These are phyloP conservation scores for Microdochium bolleyi DNA, from an alignment of 2,329 filamentous ascomycete genomes.

Conservation along the genomic window DNA sequence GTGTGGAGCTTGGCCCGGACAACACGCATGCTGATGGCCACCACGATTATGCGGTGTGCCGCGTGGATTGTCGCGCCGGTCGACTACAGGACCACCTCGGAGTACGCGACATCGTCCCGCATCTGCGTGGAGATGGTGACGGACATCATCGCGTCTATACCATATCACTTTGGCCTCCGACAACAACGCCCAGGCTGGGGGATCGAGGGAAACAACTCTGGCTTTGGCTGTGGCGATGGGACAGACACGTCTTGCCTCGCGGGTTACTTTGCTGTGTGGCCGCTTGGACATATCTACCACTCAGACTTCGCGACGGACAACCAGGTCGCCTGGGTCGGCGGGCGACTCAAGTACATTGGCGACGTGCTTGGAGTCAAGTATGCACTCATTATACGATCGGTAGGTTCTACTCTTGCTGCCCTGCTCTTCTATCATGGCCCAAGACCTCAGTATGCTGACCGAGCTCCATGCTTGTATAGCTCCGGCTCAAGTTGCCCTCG, in stretches of 20 bases:
- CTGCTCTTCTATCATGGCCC: background rate
- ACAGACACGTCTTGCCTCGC: conserved; percentile 43
- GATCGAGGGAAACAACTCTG: conserved; percentile 28
- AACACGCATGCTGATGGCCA: conserved; percentile 45
- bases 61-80: conserved; percentile 53
- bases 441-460: background rate
- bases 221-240: conserved; percentile 42
- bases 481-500: background rate
- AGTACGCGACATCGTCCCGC: conserved; percentile 48
- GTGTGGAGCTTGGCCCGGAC: conserved; percentile 49
- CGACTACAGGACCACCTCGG: conserved; percentile 54
- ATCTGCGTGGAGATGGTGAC: conserved; percentile 44
- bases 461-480: background rate
- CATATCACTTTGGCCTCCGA: conserved; percentile 54
- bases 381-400: conserved; percentile 45
- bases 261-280: conserved; percentile 53
- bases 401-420: conserved; percentile 20
- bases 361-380: conserved; percentile 50
- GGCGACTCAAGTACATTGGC: conserved; percentile 45
- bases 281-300: conserved; percentile 42
- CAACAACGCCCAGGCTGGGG: conserved; percentile 33
- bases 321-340: conserved; percentile 47
- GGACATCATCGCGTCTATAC: conserved; percentile 54
- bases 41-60: conserved; percentile 48
- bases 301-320: conserved; percentile 53